Percentiles rank a stretch among this genome's conserved stretches.
Evolutionary conservation across 108 stramenopile species (phyloP).

Genomic region (Nitzschia palea): DNA sequence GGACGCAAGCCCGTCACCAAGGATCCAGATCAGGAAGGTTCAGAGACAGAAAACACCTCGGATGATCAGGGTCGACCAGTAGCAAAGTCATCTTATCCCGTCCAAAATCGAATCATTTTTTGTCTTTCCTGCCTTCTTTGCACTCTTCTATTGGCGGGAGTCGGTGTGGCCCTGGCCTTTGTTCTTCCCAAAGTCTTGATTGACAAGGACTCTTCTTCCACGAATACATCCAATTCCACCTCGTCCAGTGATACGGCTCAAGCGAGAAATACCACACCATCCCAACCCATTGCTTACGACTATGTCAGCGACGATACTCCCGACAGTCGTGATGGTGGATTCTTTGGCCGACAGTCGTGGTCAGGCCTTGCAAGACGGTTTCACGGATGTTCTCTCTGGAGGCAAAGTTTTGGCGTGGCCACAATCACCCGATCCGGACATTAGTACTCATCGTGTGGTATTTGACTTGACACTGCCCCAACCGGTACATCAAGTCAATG

Average conservation of each 20-base stretch:
- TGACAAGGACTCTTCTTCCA: not conserved
- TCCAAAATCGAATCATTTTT: too few species aligned
- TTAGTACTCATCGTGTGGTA: not conserved
- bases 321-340: not conserved
- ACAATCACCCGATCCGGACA: not conserved
- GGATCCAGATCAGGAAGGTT: too few species aligned
- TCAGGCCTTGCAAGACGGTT: not conserved
- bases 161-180: not conserved
- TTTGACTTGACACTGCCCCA: not conserved
- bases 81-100: too few species aligned
- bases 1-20: too few species aligned
- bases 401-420: conserved; percentile 1
- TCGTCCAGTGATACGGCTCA: too few species aligned
- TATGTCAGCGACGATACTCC: not conserved
- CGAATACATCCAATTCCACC: too few species aligned
- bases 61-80: too few species aligned
- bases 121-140: too few species aligned
- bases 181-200: not conserved
- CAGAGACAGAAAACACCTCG: too few species aligned
- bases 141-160: not conserved
- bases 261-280: too few species aligned
- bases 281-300: not conserved
- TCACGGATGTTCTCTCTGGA: not conserved
- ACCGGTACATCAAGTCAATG: not conserved
- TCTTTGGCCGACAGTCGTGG: not conserved